Base-by-base conservation (phyloP, 192 early-diverging fungal species). In the Linnemannia zychae region DNA sequence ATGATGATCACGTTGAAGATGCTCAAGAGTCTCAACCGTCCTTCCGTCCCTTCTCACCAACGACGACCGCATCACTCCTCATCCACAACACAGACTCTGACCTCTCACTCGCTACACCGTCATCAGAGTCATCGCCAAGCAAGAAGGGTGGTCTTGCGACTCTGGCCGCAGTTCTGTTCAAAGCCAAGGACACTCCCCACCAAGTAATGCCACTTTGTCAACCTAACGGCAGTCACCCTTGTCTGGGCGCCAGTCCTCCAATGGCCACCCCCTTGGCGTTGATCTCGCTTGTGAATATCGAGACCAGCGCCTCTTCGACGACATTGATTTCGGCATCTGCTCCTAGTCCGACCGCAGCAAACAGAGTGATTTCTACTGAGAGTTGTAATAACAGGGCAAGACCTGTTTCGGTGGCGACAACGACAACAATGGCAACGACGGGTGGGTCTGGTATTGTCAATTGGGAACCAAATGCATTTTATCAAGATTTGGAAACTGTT, bases 251-350 rank as follows among this genome's bases (percentile, higher is more conserved):
- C 34, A 74, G 63, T 72, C 71, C 65, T 12, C n/a, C 38, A 11
- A 74, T 63, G 57, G 28, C 72, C 0, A 9, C 63, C 0, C 34
- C 72, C 5, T 18, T 66, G 13, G 24, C 36, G 22, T 11, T 52
- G 28, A 28, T 74, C 15, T 24, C 60, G 2, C 47, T 48, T 36
- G 47, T 68, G 31, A 31, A 80, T 66, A 80, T 68, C 24, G 71
- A 80, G 16, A 66, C 72, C 6, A 68, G 44, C 13, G 65, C 36
- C 17, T 73, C 78, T 13, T 72, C 76, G 28, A 69, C 67, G 2
- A 53, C 67, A 4, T 15, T 77, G 24, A 52, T 46, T 7, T 68
- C 76, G 4, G 49, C 11, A 5, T 44, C 75, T 6, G 20, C n/a
- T 33, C 24, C 57, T 6, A 60, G 53, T 12, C 53, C 53, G 40